Conservation (phyloP, 2,329 filamentous ascomycete species). For the Stachybotrys echinatus region DNA sequence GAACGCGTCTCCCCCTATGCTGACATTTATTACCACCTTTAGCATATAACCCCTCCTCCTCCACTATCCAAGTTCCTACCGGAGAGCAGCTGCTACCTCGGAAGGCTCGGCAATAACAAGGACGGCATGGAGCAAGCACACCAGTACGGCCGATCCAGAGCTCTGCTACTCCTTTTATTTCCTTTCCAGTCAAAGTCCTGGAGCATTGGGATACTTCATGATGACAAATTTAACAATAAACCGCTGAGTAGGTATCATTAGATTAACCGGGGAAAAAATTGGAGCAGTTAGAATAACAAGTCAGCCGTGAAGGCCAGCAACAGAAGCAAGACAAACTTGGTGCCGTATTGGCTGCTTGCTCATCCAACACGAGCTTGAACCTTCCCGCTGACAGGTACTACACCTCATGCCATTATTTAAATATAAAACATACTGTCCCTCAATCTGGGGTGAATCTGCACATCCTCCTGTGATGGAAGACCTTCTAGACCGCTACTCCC, state of each 20-base stretch:
- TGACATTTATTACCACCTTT: constrained; percentile 32
- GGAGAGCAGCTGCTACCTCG: constrained; percentile 25
- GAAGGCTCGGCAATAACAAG: constrained; percentile 27
- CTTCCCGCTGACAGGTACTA: no score
- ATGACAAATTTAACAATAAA: no score
- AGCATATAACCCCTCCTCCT: constrained; percentile 30
- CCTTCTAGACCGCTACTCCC: neutral
- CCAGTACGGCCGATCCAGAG: constrained; percentile 32
- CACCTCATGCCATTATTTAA: no score
- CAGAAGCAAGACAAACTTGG: no score
- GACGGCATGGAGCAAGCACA: constrained; percentile 29
- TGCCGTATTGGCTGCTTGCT: no score
- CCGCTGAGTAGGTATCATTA: no score
- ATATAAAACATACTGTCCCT: constrained; percentile 39
- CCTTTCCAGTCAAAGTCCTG: no score
- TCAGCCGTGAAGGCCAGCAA: no score
- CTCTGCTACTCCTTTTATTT: constrained; percentile 24
- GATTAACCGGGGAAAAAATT: no score
- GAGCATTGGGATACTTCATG: no score
- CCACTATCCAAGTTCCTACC: constrained; percentile 29
- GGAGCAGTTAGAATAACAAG: no score
- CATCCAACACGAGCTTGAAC: no score
- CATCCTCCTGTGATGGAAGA: neutral
- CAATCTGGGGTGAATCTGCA: constrained; percentile 24
- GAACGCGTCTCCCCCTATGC: constrained; percentile 25